Conservation (phyloP, 2,329 filamentous ascomycete genomes). For the Phialocephala subalpina region DNA sequence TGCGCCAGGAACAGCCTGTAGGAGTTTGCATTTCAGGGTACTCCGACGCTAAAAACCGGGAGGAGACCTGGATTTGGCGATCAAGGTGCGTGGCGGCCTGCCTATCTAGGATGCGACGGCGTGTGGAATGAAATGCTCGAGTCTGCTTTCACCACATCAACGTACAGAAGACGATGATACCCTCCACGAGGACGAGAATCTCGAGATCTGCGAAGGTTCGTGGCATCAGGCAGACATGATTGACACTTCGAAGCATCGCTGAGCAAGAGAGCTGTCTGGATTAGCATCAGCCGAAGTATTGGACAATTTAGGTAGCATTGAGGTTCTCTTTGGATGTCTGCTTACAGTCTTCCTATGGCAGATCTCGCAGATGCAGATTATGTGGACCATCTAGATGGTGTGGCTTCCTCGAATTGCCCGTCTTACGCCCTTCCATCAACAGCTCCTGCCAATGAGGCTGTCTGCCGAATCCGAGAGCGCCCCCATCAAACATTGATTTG, state of each 20-base stretch:
- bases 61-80: background rate
- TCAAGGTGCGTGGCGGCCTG: background rate
- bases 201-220: background rate
- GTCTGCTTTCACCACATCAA: constrained; percentile 7
- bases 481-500: background rate
- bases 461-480: background rate
- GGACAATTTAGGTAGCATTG: background rate
- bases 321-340: background rate
- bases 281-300: background rate
- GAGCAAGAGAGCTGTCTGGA: background rate
- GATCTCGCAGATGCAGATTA: background rate
- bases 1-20: constrained; percentile 4
- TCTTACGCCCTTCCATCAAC: background rate
- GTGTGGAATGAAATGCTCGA: background rate
- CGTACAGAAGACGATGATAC: constrained; percentile 4
- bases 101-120: constrained; percentile 2
- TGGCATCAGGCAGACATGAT: background rate
- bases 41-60: background rate
- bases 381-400: background rate
- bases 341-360: background rate
- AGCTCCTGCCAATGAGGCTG: background rate
- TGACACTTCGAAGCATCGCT: background rate
- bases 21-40: background rate
- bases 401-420: background rate
- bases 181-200: background rate